These are phyloP conservation scores for Graphilbum fragrans DNA, from an alignment of 2,329 filamentous ascomycete genomes.

Conservation along the genomic window DNA sequence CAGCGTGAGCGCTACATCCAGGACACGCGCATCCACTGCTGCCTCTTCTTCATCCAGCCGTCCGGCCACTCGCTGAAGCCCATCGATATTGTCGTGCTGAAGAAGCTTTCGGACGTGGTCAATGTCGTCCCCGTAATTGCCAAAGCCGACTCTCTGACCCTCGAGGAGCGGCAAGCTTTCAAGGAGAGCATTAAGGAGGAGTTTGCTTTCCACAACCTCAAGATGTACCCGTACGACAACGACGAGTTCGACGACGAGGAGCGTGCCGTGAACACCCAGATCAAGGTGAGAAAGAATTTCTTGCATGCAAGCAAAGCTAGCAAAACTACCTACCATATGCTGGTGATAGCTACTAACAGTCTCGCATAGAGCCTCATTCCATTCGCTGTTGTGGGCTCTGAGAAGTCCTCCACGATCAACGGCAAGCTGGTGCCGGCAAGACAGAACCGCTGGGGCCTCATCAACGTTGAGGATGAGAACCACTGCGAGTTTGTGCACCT, in stretches of 20 bases:
- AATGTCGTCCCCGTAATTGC: conserved; percentile 98
- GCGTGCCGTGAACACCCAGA: conserved; percentile 81
- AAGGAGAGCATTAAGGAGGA: conserved; percentile 99
- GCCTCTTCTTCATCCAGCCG: conserved; percentile 98
- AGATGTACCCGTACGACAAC: conserved; percentile 99
- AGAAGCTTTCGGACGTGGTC: conserved; percentile 98
- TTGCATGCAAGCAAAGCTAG: too few species aligned
- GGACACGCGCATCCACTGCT: conserved; percentile 98
- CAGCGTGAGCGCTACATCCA: conserved; percentile 99
- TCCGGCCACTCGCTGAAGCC: conserved; percentile 97
- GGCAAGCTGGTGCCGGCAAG: conserved; percentile 95
- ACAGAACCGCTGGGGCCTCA: conserved; percentile 98
- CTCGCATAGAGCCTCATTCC: conserved; percentile 68
- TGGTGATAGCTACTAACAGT: neutral
- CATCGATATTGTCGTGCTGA: conserved; percentile 97
- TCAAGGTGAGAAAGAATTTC: conserved; percentile 57
- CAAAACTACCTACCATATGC: neutral
- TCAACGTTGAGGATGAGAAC: conserved; percentile 98
- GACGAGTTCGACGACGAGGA: conserved; percentile 98
- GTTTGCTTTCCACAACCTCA: conserved; percentile 98
- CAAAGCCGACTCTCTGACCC: conserved; percentile 90
- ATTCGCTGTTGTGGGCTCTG: conserved; percentile 94
- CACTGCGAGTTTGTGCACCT: conserved; percentile 99
- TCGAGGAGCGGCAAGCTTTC: conserved; percentile 91
- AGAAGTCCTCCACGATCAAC: conserved; percentile 95